Percentiles rank a stretch among this genome's conserved stretches.
These are phyloP conservation scores for Phaeomoniella chlamydospora DNA, from an alignment of 2,329 filamentous ascomycete species.

Conservation along the genomic window DNA sequence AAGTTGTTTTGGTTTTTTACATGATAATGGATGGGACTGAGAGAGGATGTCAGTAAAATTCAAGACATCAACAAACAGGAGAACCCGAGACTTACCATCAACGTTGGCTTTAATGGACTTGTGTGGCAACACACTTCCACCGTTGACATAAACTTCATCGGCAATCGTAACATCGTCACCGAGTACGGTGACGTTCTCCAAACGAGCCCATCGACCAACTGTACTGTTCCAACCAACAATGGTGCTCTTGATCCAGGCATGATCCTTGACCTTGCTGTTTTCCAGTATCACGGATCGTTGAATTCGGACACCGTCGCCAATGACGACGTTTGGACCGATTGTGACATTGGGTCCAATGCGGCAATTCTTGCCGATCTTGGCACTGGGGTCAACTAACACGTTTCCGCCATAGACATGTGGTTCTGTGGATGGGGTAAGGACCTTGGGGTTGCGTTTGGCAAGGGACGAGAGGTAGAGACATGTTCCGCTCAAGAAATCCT, in stretches of 20 bases:
- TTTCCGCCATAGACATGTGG: slow-evolving; percentile 85
- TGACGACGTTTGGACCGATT: slow-evolving; percentile 80
- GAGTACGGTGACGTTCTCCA: slow-evolving; percentile 96
- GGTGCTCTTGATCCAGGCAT: slow-evolving; percentile 97
- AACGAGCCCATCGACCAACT: slow-evolving; percentile 85
- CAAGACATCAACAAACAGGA: slow-evolving; percentile 1
- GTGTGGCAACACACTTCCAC: slow-evolving; percentile 85
- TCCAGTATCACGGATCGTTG: slow-evolving; percentile 84
- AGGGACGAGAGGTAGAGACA: slow-evolving; percentile 92
- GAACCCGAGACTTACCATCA: slow-evolving; percentile 43
- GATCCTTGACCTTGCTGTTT: slow-evolving; percentile 91
- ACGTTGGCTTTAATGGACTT: slow-evolving; percentile 99
- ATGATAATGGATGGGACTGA: slow-evolving; percentile 34
- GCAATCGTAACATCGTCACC: slow-evolving; percentile 96
- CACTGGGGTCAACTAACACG: slow-evolving; percentile 83
- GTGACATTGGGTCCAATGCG: slow-evolving; percentile 95
- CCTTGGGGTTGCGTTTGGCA: slow-evolving; percentile 76
- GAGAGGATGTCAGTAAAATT: slow-evolving; percentile 1
- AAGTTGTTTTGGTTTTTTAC: too few species aligned
- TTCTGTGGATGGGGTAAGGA: slow-evolving; percentile 59
- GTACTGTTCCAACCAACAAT: slow-evolving; percentile 98
- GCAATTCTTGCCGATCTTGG: slow-evolving; percentile 97
- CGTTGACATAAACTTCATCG: slow-evolving; percentile 97
- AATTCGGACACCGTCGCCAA: slow-evolving; percentile 86
- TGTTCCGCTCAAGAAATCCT: slow-evolving; percentile 92